Percentiles rank a stretch among this genome's conserved stretches.
phyloP scores from a whole-genome alignment of 345 rosid species.

The Citrus australasica region DNA sequence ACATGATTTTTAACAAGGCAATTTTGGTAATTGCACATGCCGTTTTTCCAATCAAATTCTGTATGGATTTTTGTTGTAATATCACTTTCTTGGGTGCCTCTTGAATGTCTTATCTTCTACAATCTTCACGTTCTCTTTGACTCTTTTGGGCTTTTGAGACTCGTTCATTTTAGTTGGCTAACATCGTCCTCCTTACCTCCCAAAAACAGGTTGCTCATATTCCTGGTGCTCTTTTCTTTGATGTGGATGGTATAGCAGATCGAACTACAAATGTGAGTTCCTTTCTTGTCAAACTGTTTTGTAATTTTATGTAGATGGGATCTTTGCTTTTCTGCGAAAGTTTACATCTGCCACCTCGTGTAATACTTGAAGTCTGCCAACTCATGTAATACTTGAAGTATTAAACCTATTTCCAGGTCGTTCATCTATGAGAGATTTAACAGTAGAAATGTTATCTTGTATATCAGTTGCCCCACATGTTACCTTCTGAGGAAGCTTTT shows the following conservation, averaged over 20 bases:
- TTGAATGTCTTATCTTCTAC: neutral
- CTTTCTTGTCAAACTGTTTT: neutral
- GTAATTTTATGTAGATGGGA: neutral
- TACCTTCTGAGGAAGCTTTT: conserved; percentile 95
- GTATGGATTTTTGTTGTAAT: neutral
- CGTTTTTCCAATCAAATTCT: neutral
- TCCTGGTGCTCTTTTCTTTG: conserved; percentile 95
- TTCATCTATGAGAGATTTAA: neutral
- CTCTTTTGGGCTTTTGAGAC: neutral
- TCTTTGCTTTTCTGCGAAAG: neutral
- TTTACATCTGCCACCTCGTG: neutral
- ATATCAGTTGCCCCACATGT: conserved; percentile 92
- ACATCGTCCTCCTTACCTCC: neutral
- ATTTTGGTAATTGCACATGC: neutral
- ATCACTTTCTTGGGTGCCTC: neutral
- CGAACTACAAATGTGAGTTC: conserved; percentile 63
- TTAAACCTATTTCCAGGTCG: neutral
- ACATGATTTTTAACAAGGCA: neutral
- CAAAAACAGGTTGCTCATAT: conserved; percentile 85
- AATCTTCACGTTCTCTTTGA: neutral
- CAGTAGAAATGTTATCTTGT: neutral
- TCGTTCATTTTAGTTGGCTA: conserved; percentile 9
- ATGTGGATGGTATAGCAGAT: conserved; percentile 92
- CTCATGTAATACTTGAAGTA: neutral
- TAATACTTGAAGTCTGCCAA: neutral